Conservation (phyloP, 129 eudicot species). For the Daucus carota region DH1_v3.0 NC_030383.2:16649001-16649500, state of each 20-base stretch:
- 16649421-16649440: slow-evolving; percentile 1
- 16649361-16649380: slow-evolving; percentile 79
- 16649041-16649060: slow-evolving; percentile 82
- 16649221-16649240: slow-evolving; percentile 76
- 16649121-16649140: slow-evolving; percentile 38
- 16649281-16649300: slow-evolving; percentile 69
- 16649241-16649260: slow-evolving; percentile 68
- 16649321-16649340: slow-evolving; percentile 49
- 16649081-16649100: slow-evolving; percentile 50
- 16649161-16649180: slow-evolving; percentile 39
- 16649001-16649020: background rate
- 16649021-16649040: slow-evolving; percentile 5
- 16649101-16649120: slow-evolving; percentile 43
- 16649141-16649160: slow-evolving; percentile 26
- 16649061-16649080: slow-evolving; percentile 61
- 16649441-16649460: background rate
- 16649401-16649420: slow-evolving; percentile 44
- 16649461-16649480: background rate
- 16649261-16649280: slow-evolving; percentile 60
- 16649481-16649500: background rate
- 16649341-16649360: slow-evolving; percentile 48
- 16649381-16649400: slow-evolving; percentile 69
- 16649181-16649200: slow-evolving; percentile 28
- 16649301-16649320: slow-evolving; percentile 80
- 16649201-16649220: slow-evolving; percentile 45